phyloP scores from a whole-genome alignment of 148 eudicot species.

The Rhododendron kiyosumense region DNA sequence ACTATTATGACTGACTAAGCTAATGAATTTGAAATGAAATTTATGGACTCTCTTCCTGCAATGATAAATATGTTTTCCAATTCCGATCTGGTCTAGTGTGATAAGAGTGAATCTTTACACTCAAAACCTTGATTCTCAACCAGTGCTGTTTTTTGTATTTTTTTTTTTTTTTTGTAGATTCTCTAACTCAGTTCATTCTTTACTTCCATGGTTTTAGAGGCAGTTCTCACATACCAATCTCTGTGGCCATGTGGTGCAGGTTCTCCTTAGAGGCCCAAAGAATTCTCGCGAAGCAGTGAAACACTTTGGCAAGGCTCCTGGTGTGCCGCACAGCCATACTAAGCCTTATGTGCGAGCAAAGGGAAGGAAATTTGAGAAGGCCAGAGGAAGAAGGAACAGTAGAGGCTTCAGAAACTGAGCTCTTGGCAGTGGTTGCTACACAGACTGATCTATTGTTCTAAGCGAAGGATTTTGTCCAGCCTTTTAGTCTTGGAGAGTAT shows the following conservation, averaged over 20 bases:
- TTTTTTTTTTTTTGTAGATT: background rate
- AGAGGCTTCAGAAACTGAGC: slow-evolving; percentile 32
- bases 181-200: background rate
- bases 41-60: background rate
- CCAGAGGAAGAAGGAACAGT: slow-evolving; percentile 48
- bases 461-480: background rate
- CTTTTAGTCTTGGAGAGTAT: background rate
- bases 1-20: background rate
- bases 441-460: background rate
- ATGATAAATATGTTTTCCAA: background rate
- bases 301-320: slow-evolving; percentile 50
- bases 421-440: background rate
- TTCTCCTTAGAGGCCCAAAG: slow-evolving; percentile 42
- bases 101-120: background rate
- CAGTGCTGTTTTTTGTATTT: background rate
- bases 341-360: slow-evolving; percentile 46
- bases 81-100: background rate
- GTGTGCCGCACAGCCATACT: slow-evolving; percentile 48
- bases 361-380: slow-evolving; percentile 48
- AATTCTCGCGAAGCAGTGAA: slow-evolving; percentile 47
- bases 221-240: background rate
- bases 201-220: background rate
- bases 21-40: background rate
- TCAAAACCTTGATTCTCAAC: background rate
- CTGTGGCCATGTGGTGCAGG: slow-evolving; percentile 16